phyloP scores from a whole-genome alignment of 1,139 yeast genomes.

The Saccharomycopsis crataegensis region DNA sequence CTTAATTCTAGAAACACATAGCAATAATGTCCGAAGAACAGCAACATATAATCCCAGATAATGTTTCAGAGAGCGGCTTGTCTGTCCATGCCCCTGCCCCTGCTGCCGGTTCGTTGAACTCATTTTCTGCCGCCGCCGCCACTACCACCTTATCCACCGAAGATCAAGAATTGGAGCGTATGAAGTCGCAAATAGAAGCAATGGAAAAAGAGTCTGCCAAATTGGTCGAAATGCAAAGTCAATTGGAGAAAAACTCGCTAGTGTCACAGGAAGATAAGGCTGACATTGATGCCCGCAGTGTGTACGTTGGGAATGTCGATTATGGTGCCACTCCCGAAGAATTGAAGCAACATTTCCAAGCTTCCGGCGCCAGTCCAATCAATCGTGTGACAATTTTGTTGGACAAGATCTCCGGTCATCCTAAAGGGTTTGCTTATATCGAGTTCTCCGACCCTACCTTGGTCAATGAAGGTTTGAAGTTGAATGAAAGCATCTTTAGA shows the following conservation, averaged over 20 bases:
- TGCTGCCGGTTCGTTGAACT: no score
- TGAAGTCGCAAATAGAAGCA: slow-evolving; percentile 27
- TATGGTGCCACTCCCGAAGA: slow-evolving; percentile 74
- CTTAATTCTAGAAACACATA: no score
- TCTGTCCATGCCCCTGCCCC: no score
- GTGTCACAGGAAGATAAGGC: slow-evolving; percentile 41
- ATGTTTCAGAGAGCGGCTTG: no score
- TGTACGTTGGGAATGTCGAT: slow-evolving; percentile 86
- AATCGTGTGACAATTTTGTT: slow-evolving; percentile 76
- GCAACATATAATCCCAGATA: no score
- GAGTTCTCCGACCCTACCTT: slow-evolving; percentile 62
- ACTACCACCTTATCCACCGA: neutral
- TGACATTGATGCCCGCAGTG: slow-evolving; percentile 67
- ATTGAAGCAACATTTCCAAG: slow-evolving; percentile 67
- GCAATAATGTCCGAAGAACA: no score
- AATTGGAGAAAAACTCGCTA: slow-evolving; percentile 38
- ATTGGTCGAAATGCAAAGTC: slow-evolving; percentile 45
- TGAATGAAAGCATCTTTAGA: slow-evolving; percentile 59
- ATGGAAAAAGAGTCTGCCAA: slow-evolving; percentile 50
- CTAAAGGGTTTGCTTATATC: slow-evolving; percentile 81
- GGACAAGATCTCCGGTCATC: slow-evolving; percentile 67
- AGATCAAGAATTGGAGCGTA: slow-evolving; percentile 24
- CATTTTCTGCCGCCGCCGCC: no score
- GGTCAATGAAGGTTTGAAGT: slow-evolving; percentile 58
- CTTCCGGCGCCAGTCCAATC: slow-evolving; percentile 73